Percentiles rank a stretch among this genome's conserved stretches.
Conservation (phyloP, 192 early-diverging fungal genomes). For the Rhizoclosmatium globosum region DNA sequence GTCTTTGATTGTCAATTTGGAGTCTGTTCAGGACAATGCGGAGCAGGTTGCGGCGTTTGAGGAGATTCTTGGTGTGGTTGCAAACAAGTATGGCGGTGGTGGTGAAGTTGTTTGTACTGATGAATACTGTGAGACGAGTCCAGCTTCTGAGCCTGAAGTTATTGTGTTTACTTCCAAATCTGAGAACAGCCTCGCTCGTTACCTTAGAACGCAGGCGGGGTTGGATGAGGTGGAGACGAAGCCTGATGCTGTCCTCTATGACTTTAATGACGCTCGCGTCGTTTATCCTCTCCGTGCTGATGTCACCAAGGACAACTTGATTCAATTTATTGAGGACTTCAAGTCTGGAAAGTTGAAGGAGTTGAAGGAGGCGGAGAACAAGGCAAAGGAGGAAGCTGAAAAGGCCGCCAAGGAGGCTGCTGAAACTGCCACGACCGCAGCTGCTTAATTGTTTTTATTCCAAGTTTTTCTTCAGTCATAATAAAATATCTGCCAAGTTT, state of each 20-base stretch:
- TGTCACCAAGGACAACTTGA: not conserved
- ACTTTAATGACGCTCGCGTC: not conserved
- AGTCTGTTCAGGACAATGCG: not conserved
- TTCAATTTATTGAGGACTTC: constrained; percentile 19
- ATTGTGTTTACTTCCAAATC: not conserved
- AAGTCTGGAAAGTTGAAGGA: constrained; percentile 17
- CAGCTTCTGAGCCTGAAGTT: not conserved
- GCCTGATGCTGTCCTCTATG: not conserved
- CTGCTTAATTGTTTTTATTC: not conserved
- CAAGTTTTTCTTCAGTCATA: no score
- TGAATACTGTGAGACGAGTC: not conserved
- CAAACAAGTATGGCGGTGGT: not conserved
- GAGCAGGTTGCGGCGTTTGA: not conserved
- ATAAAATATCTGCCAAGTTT: no score
- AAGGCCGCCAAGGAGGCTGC: not conserved
- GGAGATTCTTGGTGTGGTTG: not conserved
- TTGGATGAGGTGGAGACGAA: not conserved
- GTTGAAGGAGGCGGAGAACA: not conserved
- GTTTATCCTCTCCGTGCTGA: not conserved
- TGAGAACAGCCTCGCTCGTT: not conserved
- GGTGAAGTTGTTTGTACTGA: not conserved
- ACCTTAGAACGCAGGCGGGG: not conserved
- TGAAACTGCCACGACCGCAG: not conserved
- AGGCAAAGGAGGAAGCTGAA: not conserved
- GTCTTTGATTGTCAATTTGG: constrained; percentile 6